Base-by-base conservation (phyloP, 768 basidiomycete species). In the Pulveroboletus ravenelii region DNA sequence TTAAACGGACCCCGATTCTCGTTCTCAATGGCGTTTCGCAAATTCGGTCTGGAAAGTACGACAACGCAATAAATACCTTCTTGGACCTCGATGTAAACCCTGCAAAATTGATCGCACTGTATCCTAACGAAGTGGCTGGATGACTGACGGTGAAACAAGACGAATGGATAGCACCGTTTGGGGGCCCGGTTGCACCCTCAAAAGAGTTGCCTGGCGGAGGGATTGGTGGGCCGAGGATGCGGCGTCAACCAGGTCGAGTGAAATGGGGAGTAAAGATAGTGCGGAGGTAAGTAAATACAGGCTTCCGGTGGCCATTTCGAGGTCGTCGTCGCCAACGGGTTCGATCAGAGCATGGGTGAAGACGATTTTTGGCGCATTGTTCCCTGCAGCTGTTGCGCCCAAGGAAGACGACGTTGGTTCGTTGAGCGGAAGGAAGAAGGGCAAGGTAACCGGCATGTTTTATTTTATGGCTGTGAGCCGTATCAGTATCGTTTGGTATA, bases 31-130 rank as follows among this genome's bases (percentile, higher is more conserved):
- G 92, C 0, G 84, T 96, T 0, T 74, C 86, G 0, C 79, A 86
- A 52, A 94, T 94, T 68, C 77, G 79, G 3, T 70, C 74, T 7
- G 78, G 77, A 7, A 76, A 83, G 50, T 94, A 81, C 61, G 85
- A 88, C 53, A 70, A 74, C 1, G 93, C 95, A 1, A 86, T 97
- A 50, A 85, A 96, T 62, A 80, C 84, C 0, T 94, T 98, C 66
- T 79, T 93, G 41, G 81, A 87, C 36, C 82, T 95, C 37, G 87
- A 97, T 56, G 74, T 93, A 57, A 94, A 94, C 61, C 96, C 96
- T 0, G 91, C 94, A 0, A 92, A 93, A 62, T 90, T 99, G 3
- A 78, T 98, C 20, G 87, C 93, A 2, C 72, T 98, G 6, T 99
- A 91, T 66, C 89, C 91, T 0, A 82, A 87, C 32, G 74, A 75